These are phyloP conservation scores for Allantophomopsis cytisporea DNA, from an alignment of 2,329 filamentous ascomycete species.

Conservation along the genomic window DNA sequence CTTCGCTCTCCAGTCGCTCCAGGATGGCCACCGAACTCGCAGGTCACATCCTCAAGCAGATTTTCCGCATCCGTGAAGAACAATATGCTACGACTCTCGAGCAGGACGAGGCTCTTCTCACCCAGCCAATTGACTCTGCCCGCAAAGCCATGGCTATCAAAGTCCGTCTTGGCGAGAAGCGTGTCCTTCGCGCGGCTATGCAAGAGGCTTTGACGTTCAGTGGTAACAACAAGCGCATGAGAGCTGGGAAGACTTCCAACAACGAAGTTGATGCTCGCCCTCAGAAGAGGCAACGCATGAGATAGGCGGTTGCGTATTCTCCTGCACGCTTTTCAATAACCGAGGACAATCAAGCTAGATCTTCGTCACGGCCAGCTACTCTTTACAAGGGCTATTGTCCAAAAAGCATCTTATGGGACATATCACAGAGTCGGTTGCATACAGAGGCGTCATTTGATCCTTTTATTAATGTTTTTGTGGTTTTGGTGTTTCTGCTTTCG, in stretches of 20 bases:
- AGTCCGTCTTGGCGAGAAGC: constrained; percentile 52
- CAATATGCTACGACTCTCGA: constrained; percentile 40
- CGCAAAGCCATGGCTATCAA: constrained; percentile 37
- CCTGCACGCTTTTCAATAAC: too few relatives aligned
- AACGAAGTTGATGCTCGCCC: constrained; percentile 1
- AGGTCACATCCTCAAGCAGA: constrained; percentile 21
- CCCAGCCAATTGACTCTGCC: constrained; percentile 15
- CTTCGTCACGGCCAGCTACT: too few relatives aligned
- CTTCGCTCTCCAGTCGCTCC: constrained; percentile 19
- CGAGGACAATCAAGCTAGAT: too few relatives aligned
- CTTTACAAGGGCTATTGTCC: too few relatives aligned
- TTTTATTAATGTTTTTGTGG: too few relatives aligned
- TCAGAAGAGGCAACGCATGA: constrained; percentile 4
- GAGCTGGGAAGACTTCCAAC: constrained; percentile 4
- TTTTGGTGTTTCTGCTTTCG: too few relatives aligned
- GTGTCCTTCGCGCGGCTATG: constrained; percentile 35
- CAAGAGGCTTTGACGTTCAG: constrained; percentile 18
- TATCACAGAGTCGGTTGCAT: too few relatives aligned
- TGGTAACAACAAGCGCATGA: constrained; percentile 19
- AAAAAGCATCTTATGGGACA: too few relatives aligned
- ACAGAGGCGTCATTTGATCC: too few relatives aligned
- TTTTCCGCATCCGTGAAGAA: constrained; percentile 23
- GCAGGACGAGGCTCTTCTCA: constrained; percentile 29
- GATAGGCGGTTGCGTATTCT: too few relatives aligned
- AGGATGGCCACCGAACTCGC: constrained; percentile 25